phyloP scores from a whole-genome alignment of 1,284 basidiomycete species.

The Xerocomus amazonicus region DNA sequence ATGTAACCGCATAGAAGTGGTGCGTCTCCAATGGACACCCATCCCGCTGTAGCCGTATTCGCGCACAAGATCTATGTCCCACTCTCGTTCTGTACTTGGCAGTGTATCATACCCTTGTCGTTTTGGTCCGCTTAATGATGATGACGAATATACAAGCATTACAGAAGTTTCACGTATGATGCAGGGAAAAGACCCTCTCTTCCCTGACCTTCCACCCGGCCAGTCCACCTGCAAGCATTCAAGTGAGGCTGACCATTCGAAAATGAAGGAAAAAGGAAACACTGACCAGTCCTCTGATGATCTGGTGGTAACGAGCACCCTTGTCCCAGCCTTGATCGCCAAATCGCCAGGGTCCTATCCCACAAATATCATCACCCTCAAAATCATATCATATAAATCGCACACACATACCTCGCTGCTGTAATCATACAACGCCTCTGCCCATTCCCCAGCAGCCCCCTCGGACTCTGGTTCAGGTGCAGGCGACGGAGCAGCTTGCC shows the following conservation, averaged over 20 bases:
- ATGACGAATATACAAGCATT: constrained; percentile 7
- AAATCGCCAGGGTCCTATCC: constrained; percentile 65
- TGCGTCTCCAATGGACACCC: constrained; percentile 25
- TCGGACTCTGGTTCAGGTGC: constrained; percentile 37
- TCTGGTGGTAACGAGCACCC: constrained; percentile 56
- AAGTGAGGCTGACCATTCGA: constrained; percentile 1
- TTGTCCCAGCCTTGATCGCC: constrained; percentile 48
- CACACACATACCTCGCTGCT: constrained; percentile 48
- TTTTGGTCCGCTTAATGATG: constrained; percentile 21
- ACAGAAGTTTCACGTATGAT: constrained; percentile 67
- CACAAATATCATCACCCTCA: not conserved
- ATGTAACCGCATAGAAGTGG: constrained; percentile 13
- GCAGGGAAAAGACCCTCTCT: constrained; percentile 68
- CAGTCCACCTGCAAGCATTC: constrained; percentile 62
- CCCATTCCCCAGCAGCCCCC: constrained; percentile 63
- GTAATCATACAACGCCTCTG: constrained; percentile 74
- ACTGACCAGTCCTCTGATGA: constrained; percentile 72
- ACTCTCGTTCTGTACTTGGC: constrained; percentile 34
- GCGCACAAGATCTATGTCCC: constrained; percentile 22
- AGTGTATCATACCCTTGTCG: constrained; percentile 29
- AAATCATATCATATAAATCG: not conserved
- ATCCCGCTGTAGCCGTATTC: constrained; percentile 26
- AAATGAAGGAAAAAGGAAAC: constrained; percentile 5
- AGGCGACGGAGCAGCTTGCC: constrained; percentile 19
- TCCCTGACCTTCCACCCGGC: constrained; percentile 60